These are phyloP conservation scores for Jamesozyma jinghongensis DNA, from an alignment of 805 yeast species.

Conservation along the genomic window DNA sequence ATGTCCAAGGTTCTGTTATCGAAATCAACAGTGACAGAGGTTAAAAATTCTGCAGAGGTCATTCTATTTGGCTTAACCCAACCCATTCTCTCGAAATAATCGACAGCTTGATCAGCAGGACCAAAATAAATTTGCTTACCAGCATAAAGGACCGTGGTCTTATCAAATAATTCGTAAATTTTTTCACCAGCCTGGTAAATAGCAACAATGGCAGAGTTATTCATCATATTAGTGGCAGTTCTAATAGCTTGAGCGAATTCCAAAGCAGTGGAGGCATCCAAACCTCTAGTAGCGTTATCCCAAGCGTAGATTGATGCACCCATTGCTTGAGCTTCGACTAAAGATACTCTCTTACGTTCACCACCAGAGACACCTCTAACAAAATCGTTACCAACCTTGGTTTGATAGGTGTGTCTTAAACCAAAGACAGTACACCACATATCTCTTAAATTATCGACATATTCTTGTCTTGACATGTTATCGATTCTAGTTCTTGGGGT, in stretches of 20 bases:
- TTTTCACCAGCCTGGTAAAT: conserved; percentile 63
- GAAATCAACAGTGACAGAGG: conserved; percentile 55
- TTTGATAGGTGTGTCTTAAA: conserved; percentile 48
- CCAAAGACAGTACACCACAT: conserved; percentile 42
- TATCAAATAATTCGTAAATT: conserved; percentile 52
- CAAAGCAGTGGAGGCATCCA: conserved; percentile 62
- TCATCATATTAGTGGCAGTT: conserved; percentile 47
- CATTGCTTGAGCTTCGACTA: conserved; percentile 53
- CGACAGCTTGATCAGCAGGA: conserved; percentile 42
- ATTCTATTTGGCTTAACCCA: conserved; percentile 53
- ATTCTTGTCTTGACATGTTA: conserved; percentile 33
- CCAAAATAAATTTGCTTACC: conserved; percentile 59
- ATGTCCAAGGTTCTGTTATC: conserved; percentile 42
- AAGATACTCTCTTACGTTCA: conserved; percentile 61
- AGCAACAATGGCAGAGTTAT: conserved; percentile 52
- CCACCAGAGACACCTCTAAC: conserved; percentile 68
- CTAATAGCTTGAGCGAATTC: conserved; percentile 54
- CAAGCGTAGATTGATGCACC: conserved; percentile 49
- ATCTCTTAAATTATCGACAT: conserved; percentile 33
- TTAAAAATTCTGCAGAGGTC: conserved; percentile 60
- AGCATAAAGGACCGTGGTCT: conserved; percentile 48
- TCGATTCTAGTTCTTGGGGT: conserved; percentile 40
- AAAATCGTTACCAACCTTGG: conserved; percentile 59
- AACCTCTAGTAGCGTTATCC: conserved; percentile 66
- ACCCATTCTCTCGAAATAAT: conserved; percentile 51